Percentiles rank a stretch among this genome's conserved stretches.
Conservation (phyloP, 495 filamentous ascomycete species). For the Hypoxylon lienhwacheense region DNA sequence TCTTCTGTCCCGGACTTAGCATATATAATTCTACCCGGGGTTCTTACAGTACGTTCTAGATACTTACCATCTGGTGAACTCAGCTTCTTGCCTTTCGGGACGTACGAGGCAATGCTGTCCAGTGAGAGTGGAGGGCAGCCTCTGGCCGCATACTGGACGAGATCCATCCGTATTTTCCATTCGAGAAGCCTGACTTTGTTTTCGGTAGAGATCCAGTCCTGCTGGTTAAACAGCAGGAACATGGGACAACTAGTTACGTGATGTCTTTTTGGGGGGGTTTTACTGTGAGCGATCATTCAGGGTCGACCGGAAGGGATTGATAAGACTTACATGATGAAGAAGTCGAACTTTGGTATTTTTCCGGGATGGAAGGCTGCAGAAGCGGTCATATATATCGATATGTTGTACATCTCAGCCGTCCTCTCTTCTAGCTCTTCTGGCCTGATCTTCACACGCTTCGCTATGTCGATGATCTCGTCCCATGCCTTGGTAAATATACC, state of each 20-base stretch:
- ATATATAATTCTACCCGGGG: neutral
- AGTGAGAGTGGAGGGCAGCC: constrained; percentile 56
- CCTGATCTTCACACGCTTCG: constrained; percentile 60
- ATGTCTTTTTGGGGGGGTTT: constrained; percentile 46
- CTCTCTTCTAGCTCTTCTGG: constrained; percentile 66
- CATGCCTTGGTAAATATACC: constrained; percentile 64
- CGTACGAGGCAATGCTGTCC: constrained; percentile 59
- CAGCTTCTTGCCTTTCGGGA: constrained; percentile 37
- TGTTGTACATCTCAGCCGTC: constrained; percentile 76
- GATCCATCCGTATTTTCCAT: constrained; percentile 72
- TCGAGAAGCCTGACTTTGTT: constrained; percentile 68
- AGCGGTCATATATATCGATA: constrained; percentile 62
- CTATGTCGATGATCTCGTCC: constrained; percentile 63
- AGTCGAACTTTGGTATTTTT: constrained; percentile 73
- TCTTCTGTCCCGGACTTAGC: constrained; percentile 43
- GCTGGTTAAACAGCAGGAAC: constrained; percentile 43
- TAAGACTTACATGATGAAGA: constrained; percentile 67
- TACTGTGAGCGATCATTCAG: neutral
- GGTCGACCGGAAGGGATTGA: neutral
- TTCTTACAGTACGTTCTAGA: neutral
- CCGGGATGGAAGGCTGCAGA: constrained; percentile 61
- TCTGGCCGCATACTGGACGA: constrained; percentile 67
- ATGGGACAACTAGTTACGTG: constrained; percentile 47
- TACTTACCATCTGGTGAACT: constrained; percentile 1
- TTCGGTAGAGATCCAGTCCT: constrained; percentile 44